Evolutionary conservation across 441 rosid genomes (phyloP), one percentile per base, ranked within the genome.

Genomic region (California macrophylla): DNA sequence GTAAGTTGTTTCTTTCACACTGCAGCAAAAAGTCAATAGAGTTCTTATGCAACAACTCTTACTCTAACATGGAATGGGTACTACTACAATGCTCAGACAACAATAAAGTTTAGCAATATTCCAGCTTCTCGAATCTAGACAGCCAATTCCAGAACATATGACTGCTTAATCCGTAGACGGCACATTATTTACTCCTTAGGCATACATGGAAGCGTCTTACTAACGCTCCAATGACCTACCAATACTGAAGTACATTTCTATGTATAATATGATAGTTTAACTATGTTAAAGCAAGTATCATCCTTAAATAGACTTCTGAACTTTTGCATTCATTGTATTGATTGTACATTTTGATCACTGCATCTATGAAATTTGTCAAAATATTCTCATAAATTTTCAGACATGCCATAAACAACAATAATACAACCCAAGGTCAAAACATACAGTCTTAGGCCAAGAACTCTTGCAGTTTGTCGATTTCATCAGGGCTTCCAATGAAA

Each of bases 401-500:
- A 18, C 56, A 47, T 47, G 18, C 20, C 56, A 47, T 47, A n/a
- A 47, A 0, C 23, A 50, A 50, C 23, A 50, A 50, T 6, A 8
- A 50, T 6, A 3, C 3, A 50, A 45, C 18, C 4, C 12, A 38
- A 38, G 42, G 42, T 38, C 42, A 38, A 38, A 50, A 50, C 58
- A 50, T n/a, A 50, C 58, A 4, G 58, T 50, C 58, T 85, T 77
- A 91, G 80, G 88, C 93, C 76, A 93, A 82, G 69, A 85, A 91
- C 83, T 93, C 89, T 85, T 93, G 93, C 79, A 91, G 54, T 76
- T 93, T 91, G 81, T 89, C 93, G 28, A 91, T 95, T 80, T 93
- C 96, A 13, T 91, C 96, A 61, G 42, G 70, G 79, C 97, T 93
- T 72, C 97, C 95, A 56, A 93, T 93, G 82, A 87, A 93, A 8